A percentile compares a stretch with the other conserved stretches of the same genome.
Evolutionary conservation across 2,329 filamentous ascomycete species (phyloP).

Genomic region (Penicillium sp.): DNA sequence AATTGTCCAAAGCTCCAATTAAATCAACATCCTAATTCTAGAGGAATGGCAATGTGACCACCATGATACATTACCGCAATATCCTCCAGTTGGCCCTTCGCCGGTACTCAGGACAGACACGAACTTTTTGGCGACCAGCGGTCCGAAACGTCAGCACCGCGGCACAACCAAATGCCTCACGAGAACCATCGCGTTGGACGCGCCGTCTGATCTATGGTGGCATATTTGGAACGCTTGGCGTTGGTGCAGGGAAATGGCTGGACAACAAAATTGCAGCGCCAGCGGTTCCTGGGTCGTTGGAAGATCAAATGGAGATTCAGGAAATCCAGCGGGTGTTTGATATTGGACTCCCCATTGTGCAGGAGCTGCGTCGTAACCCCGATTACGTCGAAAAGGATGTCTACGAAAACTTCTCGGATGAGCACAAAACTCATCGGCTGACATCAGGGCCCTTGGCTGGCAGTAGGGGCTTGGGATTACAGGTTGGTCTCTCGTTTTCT

Average conservation of each 20-base stretch:
- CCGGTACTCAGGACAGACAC: conserved; percentile 1
- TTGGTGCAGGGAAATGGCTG: conserved; percentile 23
- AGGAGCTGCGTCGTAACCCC: conserved; percentile 36
- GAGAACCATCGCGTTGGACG: conserved; percentile 29
- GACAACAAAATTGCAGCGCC: conserved; percentile 23
- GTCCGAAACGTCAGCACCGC: conserved; percentile 21
- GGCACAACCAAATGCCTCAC: conserved; percentile 13
- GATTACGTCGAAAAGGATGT: conserved; percentile 40
- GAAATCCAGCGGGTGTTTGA: conserved; percentile 33
- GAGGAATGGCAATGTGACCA: conserved; percentile 20
- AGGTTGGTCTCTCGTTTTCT: conserved; percentile 30
- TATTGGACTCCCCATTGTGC: conserved; percentile 34
- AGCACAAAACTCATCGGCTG: conserved; percentile 33
- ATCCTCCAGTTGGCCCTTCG: conserved; percentile 22
- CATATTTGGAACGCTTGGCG: conserved; percentile 34
- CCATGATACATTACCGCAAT: conserved; percentile 26
- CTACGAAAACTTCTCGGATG: conserved; percentile 35
- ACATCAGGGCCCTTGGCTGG: conserved; percentile 41
- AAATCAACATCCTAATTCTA: not conserved
- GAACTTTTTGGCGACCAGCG: conserved; percentile 2
- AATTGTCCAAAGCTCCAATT: not conserved
- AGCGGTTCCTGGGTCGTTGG: conserved; percentile 31
- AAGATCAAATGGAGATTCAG: conserved; percentile 30
- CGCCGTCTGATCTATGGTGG: conserved; percentile 34
- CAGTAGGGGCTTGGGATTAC: conserved; percentile 38